Percentiles rank a stretch among this genome's conserved stretches.
Evolutionary conservation across 2,329 filamentous ascomycete species (phyloP).

Genomic region (Fusarium sp.): DNA sequence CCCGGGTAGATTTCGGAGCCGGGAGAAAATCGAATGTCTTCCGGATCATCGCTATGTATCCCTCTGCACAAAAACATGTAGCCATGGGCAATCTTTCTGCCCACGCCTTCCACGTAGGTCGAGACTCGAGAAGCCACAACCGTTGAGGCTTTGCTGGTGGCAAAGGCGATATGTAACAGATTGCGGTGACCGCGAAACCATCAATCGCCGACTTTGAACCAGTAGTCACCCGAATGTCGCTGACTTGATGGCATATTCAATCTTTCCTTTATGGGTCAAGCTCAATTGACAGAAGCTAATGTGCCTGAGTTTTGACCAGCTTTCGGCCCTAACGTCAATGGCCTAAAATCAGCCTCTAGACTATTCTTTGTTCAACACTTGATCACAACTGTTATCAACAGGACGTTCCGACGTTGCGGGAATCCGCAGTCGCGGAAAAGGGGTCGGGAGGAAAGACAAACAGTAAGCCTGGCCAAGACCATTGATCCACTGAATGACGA

Average conservation of each 20-base stretch:
- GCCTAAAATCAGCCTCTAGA: constrained; percentile 10
- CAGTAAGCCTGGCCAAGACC: constrained; percentile 28
- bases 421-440: constrained; percentile 15
- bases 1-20: constrained; percentile 27
- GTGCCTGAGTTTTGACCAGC: constrained; percentile 21
- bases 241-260: neutral
- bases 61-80: constrained; percentile 11
- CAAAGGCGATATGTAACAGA: neutral
- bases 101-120: constrained; percentile 2
- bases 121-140: constrained; percentile 35
- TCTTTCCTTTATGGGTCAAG: constrained; percentile 5
- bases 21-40: constrained; percentile 15
- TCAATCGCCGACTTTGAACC: constrained; percentile 7
- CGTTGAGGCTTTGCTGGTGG: constrained; percentile 35
- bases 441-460: constrained; percentile 14
- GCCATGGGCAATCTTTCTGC: neutral
- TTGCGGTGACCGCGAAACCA: neutral
- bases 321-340: constrained; percentile 15
- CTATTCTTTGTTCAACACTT: constrained; percentile 23
- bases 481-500: constrained; percentile 44
- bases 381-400: constrained; percentile 26
- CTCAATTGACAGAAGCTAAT: constrained; percentile 17
- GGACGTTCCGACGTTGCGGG: constrained; percentile 2
- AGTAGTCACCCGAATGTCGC: constrained; percentile 20
- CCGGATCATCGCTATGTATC: constrained; percentile 5